Evolutionary conservation across 192 early-diverging fungal genomes (phyloP), one percentile per base, ranked within the genome.

Genomic region (Coemansia sp.): DNA sequence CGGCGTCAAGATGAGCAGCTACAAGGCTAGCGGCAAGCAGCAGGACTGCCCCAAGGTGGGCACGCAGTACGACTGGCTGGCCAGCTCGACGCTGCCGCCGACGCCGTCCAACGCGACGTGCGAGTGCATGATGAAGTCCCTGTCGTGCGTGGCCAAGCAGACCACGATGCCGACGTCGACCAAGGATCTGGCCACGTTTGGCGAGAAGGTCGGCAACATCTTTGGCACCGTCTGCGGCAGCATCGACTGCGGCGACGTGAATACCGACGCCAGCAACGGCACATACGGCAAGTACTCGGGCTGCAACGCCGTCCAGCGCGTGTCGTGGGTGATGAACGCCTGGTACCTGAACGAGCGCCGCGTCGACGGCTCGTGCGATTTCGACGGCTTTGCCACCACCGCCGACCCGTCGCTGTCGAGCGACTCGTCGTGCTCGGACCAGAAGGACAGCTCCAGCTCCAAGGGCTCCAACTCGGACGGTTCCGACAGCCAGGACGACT

Each of bases 61-160:
- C 31, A 59, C 46, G 27, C 51, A 53, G 27, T 38, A 67, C 26
- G 67, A 51, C 30, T 89, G 85, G 86, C 63, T 72, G 42, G 81
- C 82, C 28, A 82, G 68, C 44, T 56, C 48, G 6, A 71, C 32
- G 8, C 66, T 90, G 29, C 81, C 86, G 29, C 82, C 85, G 1
- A 84, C 85, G 3, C 88, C 88, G 3, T 81, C 78, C 8, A 74
- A 79, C 27, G 53, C 73, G 11, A 72, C 79, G 12, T 90, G 88
- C 60, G 66, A 81, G 15, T 86, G 86, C 62, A 84, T 87, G 82
- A 59, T 82, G 50, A 64, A 79, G 22, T 70, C 81, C 0, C 58
- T 87, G 53, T 50, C 70, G 34, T 85, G 85, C 54, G 53, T 42
- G 42, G 55, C 55, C 61, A 57, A 64, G 44, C 15, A 27, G 57